Evolutionary conservation across 163 green algal genomes (phyloP).

Genomic region (Scenedesmus sp.): DNA sequence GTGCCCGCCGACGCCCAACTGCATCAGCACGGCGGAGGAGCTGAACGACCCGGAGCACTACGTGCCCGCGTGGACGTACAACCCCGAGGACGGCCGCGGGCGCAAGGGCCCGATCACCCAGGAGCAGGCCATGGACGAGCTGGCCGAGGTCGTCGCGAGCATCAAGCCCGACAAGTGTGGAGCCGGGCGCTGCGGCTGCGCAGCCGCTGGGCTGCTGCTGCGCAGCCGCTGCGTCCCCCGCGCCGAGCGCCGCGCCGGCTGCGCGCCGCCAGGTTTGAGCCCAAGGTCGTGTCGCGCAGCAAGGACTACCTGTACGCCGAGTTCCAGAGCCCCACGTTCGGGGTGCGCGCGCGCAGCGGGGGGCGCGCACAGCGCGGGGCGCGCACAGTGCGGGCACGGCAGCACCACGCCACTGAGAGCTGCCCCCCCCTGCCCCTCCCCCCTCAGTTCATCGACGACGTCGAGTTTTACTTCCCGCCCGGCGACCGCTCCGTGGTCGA

Average conservation of each 20-base stretch:
- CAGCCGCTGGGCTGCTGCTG: no score
- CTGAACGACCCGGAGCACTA: constrained; percentile 88
- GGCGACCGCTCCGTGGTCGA: constrained; percentile 63
- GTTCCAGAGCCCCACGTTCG: constrained; percentile 87
- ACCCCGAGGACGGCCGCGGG: constrained; percentile 83
- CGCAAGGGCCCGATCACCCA: constrained; percentile 65
- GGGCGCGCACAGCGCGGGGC: no score
- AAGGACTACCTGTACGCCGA: constrained; percentile 94
- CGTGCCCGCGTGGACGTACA: constrained; percentile 87
- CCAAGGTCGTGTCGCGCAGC: constrained; percentile 85
- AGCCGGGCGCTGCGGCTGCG: no score
- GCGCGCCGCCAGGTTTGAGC: no score
- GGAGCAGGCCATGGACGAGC: constrained; percentile 82
- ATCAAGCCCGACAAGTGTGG: constrained; percentile 86
- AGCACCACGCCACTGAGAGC: no score
- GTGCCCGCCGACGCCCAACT: constrained; percentile 91
- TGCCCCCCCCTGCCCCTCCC: no score
- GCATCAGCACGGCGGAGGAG: constrained; percentile 92
- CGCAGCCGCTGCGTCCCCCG: no score
- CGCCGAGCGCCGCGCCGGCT: no score
- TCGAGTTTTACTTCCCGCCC: constrained; percentile 90
- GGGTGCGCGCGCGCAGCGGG: constrained; percentile 53
- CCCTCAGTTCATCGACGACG: constrained; percentile 90
- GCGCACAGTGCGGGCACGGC: no score
- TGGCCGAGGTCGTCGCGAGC: constrained; percentile 69